Base-by-base conservation (phyloP, 139 green algal species). In the Chlamydomonas sp. region DNA sequence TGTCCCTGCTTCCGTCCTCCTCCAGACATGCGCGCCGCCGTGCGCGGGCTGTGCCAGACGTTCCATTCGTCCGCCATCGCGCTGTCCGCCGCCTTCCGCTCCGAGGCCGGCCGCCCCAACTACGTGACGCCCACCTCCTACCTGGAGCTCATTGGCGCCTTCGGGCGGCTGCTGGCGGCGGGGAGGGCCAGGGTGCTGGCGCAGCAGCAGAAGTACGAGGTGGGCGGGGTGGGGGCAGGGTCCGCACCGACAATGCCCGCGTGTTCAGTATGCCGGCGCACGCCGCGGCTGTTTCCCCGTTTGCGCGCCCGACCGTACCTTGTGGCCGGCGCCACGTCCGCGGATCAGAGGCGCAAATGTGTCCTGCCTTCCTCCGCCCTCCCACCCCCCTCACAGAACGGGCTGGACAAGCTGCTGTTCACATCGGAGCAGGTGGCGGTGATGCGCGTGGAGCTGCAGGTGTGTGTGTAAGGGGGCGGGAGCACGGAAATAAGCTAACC, bases 51-150 rank as follows among this genome's bases (percentile, higher is more conserved):
- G 62, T 95, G 90, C 90, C 91, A 93, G 82, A 80, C n/a, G n/a
- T 90, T 94, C 82, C 91, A 94, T 66, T 79, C 73, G 2, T 64
- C 84, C 75, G 74, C 60, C 20, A 18, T 74, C n/a, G 12, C 63
- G 57, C 60, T 81, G 57, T 85, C 66, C 59, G n/a, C 63, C 5
- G 12, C 64, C 12, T 87, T 81, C 73, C 62, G 14, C 6, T 12
- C 1, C n/a, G 83, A 87, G 31, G 75, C 83, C 8, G 83, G 83
- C 72, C 90, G 95, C n/a, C 61, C 90, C 85, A 94, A 92, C 78
- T 96, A 96, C 89, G 92, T 96, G 62, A 96, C 95, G 0, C 95
- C 95, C 77, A 95, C 95, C 58, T 93, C 85, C 67, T 96, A 94
- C 90, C 88, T 96, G 78, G 94, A 96, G 88, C 91, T 95, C 57